Conservation (phyloP, 148 eudicot genomes). For the Nepenthes mirabilis region DNA sequence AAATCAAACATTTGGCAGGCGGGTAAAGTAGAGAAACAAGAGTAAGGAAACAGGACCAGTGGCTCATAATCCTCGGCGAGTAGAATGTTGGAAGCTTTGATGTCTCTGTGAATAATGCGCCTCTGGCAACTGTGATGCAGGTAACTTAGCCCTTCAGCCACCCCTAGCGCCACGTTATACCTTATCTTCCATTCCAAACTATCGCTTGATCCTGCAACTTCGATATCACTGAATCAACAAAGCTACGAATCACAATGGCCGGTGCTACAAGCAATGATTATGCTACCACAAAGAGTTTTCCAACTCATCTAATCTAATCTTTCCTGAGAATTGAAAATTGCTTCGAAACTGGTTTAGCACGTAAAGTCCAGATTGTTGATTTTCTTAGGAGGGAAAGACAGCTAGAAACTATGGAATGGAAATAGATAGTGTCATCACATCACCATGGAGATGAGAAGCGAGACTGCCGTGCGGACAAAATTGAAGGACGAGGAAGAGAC, state of each 20-base stretch:
- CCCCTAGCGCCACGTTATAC: constrained; percentile 64
- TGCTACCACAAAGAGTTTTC: too few relatives aligned
- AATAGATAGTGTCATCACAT: constrained; percentile 14
- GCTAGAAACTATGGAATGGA: not conserved
- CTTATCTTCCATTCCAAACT: constrained; percentile 52
- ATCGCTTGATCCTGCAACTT: constrained; percentile 38
- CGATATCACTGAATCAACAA: constrained; percentile 2
- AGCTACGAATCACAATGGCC: not conserved
- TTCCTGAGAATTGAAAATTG: too few relatives aligned
- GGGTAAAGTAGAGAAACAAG: not conserved
- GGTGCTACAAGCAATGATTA: too few relatives aligned
- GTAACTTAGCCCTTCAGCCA: constrained; percentile 80
- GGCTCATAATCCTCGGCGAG: constrained; percentile 64
- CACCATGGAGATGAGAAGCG: constrained; percentile 67
- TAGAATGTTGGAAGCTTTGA: constrained; percentile 88
- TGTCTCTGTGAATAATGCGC: constrained; percentile 93
- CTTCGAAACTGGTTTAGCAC: too few relatives aligned
- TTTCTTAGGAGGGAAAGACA: not conserved
- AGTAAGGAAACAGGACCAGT: constrained; percentile 30
- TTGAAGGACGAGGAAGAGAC: constrained; percentile 73
- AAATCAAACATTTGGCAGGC: not conserved
- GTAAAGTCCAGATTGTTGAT: not conserved
- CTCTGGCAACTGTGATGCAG: constrained; percentile 75
- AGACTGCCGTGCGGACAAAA: constrained; percentile 67
- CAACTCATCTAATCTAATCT: too few relatives aligned